Evolutionary conservation across 768 basidiomycete genomes (phyloP).

Genomic region (Postia placenta): DNA sequence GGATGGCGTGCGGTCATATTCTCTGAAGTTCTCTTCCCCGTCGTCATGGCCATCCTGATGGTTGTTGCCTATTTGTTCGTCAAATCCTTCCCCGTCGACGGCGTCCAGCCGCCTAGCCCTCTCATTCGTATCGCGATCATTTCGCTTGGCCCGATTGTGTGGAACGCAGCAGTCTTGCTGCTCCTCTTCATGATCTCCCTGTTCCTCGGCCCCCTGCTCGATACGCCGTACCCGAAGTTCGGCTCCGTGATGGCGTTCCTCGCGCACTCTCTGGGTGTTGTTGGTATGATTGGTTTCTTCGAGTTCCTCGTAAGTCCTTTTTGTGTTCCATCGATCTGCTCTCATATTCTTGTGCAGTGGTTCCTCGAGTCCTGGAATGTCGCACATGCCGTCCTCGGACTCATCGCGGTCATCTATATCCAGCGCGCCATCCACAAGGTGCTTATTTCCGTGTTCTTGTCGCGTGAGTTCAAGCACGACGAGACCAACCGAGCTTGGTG

Average conservation of each 20-base stretch:
- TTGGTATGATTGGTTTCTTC: slow-evolving; percentile 92
- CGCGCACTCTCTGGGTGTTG: slow-evolving; percentile 73
- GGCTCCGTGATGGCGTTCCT: slow-evolving; percentile 90
- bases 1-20: slow-evolving; percentile 87
- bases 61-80: slow-evolving; percentile 89
- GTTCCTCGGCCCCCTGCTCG: slow-evolving; percentile 89
- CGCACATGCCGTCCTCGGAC: slow-evolving; percentile 88
- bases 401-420: slow-evolving; percentile 86
- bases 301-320: slow-evolving; percentile 77
- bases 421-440: slow-evolving; percentile 93
- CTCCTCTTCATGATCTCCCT: slow-evolving; percentile 86
- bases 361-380: slow-evolving; percentile 90
- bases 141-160: slow-evolving; percentile 90
- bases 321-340: not conserved
- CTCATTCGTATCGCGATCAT: slow-evolving; percentile 92
- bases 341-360: slow-evolving; percentile 48
- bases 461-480: slow-evolving; percentile 98
- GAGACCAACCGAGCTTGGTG: slow-evolving; percentile 99
- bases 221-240: slow-evolving; percentile 79
- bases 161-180: slow-evolving; percentile 86
- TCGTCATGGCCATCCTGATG: slow-evolving; percentile 81
- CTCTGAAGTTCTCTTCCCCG: slow-evolving; percentile 82
- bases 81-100: slow-evolving; percentile 74
- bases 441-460: slow-evolving; percentile 88
- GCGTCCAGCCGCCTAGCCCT: slow-evolving; percentile 68